Conservation (phyloP, 2,329 filamentous ascomycete genomes). For the Teratosphaeriaceae sp. region DNA sequence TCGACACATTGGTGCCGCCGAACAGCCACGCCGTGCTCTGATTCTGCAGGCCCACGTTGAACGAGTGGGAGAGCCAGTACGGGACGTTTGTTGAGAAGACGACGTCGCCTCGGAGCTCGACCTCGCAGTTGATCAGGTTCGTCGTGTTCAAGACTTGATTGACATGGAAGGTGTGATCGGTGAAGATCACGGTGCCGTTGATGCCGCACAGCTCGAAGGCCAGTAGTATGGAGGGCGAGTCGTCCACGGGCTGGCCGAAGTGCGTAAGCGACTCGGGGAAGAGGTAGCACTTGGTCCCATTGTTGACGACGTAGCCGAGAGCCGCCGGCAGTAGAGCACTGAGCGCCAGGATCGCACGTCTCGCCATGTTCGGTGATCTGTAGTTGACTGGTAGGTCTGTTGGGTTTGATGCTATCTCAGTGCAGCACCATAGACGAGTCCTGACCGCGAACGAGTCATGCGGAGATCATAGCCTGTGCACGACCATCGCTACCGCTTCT, state of each 20-base stretch:
- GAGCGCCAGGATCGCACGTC: no score
- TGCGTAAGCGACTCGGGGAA: conserved; percentile 8
- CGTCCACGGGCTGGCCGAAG: conserved; percentile 29
- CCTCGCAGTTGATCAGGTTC: conserved; percentile 38
- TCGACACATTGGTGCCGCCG: conserved; percentile 45
- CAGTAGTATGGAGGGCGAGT: conserved; percentile 42
- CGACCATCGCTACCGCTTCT: no score
- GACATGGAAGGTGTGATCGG: conserved; percentile 43
- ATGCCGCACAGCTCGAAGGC: conserved; percentile 45
- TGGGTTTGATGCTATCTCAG: no score
- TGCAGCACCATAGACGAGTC: no score
- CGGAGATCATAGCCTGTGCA: no score
- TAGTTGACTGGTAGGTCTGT: not conserved
- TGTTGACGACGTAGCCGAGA: conserved; percentile 6
- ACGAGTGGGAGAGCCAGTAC: conserved; percentile 47
- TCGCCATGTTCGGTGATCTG: not conserved
- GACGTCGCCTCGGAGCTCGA: conserved; percentile 43
- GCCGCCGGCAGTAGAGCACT: not conserved
- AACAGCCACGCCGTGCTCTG: conserved; percentile 50
- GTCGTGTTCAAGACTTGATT: conserved; percentile 45
- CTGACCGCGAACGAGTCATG: not conserved
- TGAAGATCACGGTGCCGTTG: conserved; percentile 45
- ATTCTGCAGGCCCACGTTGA: conserved; percentile 50
- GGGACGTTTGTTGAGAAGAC: conserved; percentile 37
- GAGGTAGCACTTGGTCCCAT: conserved; percentile 7